Evolutionary conservation across 2,329 filamentous ascomycete genomes (phyloP).

Genomic region (Volutella citrinella): DNA sequence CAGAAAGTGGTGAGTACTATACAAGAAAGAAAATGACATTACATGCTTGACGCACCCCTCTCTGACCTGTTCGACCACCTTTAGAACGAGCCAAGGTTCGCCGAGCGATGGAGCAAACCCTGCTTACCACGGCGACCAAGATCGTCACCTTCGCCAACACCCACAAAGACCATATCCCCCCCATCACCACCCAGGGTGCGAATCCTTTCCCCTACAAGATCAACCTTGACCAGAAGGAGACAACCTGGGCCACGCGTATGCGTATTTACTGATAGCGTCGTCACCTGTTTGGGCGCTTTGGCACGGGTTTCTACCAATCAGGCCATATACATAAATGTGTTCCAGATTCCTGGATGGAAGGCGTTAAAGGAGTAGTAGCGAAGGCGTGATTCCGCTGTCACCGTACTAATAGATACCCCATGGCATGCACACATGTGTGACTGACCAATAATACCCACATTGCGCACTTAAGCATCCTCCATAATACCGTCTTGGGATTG

Average conservation of each 20-base stretch:
- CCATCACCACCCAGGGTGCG: conserved; percentile 88
- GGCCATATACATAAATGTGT: no score
- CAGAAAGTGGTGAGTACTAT: conserved; percentile 70
- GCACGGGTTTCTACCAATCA: no score
- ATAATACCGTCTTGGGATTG: no score
- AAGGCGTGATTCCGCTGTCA: no score
- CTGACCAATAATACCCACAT: no score
- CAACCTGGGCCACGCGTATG: conserved; percentile 74
- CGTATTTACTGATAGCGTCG: conserved; percentile 58
- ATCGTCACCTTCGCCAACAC: conserved; percentile 83
- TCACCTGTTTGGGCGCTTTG: no score
- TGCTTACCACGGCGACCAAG: conserved; percentile 84
- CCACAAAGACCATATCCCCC: conserved; percentile 94
- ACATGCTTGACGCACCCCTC: no score
- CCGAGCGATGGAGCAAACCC: conserved; percentile 84
- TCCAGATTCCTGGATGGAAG: no score
- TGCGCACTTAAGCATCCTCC: no score
- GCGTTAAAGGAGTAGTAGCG: background rate
- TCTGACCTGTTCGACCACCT: background rate
- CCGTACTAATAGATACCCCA: no score
- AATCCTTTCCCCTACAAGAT: conserved; percentile 98
- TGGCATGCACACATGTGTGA: no score
- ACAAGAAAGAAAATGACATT: background rate
- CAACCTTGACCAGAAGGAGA: conserved; percentile 77
- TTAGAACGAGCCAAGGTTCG: conserved; percentile 84